phyloP scores from a whole-genome alignment of 2,329 filamentous ascomycete species.

The Diplodia corticola region DNA sequence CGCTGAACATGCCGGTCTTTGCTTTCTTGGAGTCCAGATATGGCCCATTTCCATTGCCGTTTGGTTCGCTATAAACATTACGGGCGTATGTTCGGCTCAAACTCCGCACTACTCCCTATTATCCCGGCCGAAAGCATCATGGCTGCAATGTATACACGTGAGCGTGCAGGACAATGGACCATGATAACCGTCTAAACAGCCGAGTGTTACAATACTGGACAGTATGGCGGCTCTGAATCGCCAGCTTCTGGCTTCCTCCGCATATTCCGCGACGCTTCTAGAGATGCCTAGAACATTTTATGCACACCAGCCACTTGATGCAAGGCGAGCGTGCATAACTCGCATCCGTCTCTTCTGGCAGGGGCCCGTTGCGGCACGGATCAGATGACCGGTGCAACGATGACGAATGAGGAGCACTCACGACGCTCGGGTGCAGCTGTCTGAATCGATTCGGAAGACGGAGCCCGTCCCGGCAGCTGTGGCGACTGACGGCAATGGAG shows the following conservation, averaged over 20 bases:
- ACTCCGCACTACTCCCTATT: background rate
- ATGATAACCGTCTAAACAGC: background rate
- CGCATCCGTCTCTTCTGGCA: background rate
- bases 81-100: background rate
- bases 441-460: background rate
- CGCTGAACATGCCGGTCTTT: background rate
- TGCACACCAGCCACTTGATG: background rate
- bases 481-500: background rate
- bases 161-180: background rate
- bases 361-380: background rate
- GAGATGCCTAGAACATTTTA: constrained; percentile 1
- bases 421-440: background rate
- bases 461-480: background rate
- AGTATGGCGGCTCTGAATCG: background rate
- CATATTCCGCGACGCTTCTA: background rate
- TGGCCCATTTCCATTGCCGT: background rate
- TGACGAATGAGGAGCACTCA: background rate
- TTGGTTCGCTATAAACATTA: background rate
- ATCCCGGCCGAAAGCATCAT: background rate
- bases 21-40: background rate
- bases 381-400: constrained; percentile 14
- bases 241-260: background rate
- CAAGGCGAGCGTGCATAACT: background rate
- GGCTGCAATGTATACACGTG: background rate
- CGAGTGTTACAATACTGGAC: background rate